Evolutionary conservation across 345 rosid species (phyloP), one percentile per base, ranked within the genome.

Genomic region (Trapa bicornis): DNA sequence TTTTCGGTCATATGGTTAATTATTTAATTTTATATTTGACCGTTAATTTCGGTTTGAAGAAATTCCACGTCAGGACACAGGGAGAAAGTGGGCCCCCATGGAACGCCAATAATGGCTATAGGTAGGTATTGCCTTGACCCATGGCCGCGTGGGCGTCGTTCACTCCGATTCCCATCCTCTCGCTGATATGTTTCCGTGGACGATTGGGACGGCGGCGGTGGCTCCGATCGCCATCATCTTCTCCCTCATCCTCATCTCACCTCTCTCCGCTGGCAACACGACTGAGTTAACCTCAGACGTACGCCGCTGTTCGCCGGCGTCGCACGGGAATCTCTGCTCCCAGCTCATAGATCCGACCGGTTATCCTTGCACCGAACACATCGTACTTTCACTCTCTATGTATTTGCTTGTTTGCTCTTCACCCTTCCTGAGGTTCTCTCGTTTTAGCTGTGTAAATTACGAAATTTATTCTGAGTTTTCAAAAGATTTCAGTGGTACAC

Each of bases 351-450:
- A 65, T 32, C 91, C 94, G 17, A 80, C 83, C 65, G 96, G 96
- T 65, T 90, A 88, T 67, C 77, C 86, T 70, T 90, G 98, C 82
- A 67, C 79, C 62, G 96, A 93, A 64, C 80, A 87, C 88, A 82
- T 82, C 47, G 98, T 87, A 86, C 45, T 52, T 72, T 75, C 68
- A 66, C 68, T 53, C 68, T 70, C 70, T 60, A 73, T 42, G 47
- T 61, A 22, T 63, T 61, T 42, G 56, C 36, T 14, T 39, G 37
- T 56, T 43, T 32, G 37, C 38, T 52, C n/a, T 67, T 35, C 43
- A 47, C 60, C 60, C 33, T 54, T 15, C 17, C 56, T 13, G 11
- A 64, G 12, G 22, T 61, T 61, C 39, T 61, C 29, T 7, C 36
- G 63, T 13, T 54, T n/a, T 58, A 32, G 63, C 16, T 58, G 63